Percentiles rank a stretch among this genome's conserved stretches.
These are phyloP conservation scores for Pleurotus pulmonarius DNA, from an alignment of 768 basidiomycete genomes.

Conservation along the genomic window DNA sequence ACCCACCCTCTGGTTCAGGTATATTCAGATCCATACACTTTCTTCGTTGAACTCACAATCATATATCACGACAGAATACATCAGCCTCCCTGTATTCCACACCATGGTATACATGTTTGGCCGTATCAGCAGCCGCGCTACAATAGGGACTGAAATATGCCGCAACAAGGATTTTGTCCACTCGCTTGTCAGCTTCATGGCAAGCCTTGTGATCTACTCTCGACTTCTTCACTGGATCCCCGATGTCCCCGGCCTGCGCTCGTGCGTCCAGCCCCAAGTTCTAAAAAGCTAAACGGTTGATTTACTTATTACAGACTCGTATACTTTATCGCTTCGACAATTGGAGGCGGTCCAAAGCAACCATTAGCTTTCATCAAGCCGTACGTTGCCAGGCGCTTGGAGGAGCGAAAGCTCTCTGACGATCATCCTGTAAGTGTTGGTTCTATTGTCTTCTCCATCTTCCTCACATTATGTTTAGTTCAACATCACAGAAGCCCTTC, in stretches of 20 bases:
- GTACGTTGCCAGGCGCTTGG: background rate
- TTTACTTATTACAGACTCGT: background rate
- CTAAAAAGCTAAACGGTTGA: background rate
- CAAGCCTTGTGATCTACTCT: slow-evolving; percentile 1
- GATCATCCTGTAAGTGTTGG: background rate
- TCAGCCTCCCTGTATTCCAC: background rate
- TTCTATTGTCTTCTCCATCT: background rate
- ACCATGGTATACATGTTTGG: slow-evolving; percentile 4
- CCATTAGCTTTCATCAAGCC: slow-evolving; percentile 1
- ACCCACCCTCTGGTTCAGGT: background rate
- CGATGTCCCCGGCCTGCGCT: background rate
- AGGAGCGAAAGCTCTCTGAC: background rate
- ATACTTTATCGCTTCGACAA: slow-evolving; percentile 5
- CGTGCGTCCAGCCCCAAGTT: background rate
- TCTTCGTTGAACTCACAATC: background rate
- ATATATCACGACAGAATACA: background rate
- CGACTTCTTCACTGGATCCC: background rate
- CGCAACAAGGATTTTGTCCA: slow-evolving; percentile 2
- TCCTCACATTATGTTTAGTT: background rate
- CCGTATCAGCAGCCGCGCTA: slow-evolving; percentile 7
- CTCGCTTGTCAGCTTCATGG: background rate
- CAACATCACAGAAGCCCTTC: background rate
- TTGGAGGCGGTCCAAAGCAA: slow-evolving; percentile 6
- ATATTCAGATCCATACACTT: background rate
- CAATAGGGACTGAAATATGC: slow-evolving; percentile 5